These are phyloP conservation scores for Ophiocordyceps camponoti-leonardi DNA, from an alignment of 2,329 filamentous ascomycete species.

Conservation along the genomic window DNA sequence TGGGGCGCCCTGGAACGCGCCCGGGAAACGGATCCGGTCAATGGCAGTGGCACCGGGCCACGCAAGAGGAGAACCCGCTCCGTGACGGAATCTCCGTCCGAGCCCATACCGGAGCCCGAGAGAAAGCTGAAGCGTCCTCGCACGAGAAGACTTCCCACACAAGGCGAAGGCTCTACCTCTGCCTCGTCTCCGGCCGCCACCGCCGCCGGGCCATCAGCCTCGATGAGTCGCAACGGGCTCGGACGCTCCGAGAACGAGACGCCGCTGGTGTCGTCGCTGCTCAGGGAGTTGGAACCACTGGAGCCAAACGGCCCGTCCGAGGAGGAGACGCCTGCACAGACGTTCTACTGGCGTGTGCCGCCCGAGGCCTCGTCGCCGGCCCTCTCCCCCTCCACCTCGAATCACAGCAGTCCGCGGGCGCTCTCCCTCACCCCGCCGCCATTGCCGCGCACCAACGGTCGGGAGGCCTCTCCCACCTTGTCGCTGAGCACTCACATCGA, in stretches of 20 bases:
- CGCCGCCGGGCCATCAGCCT: constrained; percentile 9
- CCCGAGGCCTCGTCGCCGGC: constrained; percentile 39
- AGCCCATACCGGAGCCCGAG: constrained; percentile 53
- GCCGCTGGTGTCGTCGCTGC: constrained; percentile 69
- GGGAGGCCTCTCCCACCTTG: constrained; percentile 47
- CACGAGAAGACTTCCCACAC: constrained; percentile 45
- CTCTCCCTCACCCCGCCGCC: constrained; percentile 55
- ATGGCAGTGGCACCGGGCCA: constrained; percentile 14
- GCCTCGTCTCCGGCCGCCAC: constrained; percentile 14
- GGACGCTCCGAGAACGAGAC: constrained; percentile 31
- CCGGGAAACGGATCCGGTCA: constrained; percentile 44
- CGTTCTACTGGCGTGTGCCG: constrained; percentile 12
- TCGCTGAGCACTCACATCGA: constrained; percentile 56
- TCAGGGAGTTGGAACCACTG: constrained; percentile 79
- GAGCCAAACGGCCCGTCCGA: constrained; percentile 46
- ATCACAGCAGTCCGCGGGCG: constrained; percentile 48
- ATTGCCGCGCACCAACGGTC: constrained; percentile 29
- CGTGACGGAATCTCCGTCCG: constrained; percentile 50
- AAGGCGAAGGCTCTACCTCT: constrained; percentile 29
- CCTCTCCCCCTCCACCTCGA: constrained; percentile 46
- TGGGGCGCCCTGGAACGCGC: constrained; percentile 88
- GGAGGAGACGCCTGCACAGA: constrained; percentile 25
- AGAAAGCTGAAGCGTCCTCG: constrained; percentile 77
- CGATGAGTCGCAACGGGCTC: constrained; percentile 8
- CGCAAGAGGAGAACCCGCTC: constrained; percentile 64